Percentiles rank a stretch among this genome's conserved stretches.
These are phyloP conservation scores for Ophidiomyces ophidiicola DNA, from an alignment of 2,329 filamentous ascomycete genomes.

Conservation along the genomic window DNA sequence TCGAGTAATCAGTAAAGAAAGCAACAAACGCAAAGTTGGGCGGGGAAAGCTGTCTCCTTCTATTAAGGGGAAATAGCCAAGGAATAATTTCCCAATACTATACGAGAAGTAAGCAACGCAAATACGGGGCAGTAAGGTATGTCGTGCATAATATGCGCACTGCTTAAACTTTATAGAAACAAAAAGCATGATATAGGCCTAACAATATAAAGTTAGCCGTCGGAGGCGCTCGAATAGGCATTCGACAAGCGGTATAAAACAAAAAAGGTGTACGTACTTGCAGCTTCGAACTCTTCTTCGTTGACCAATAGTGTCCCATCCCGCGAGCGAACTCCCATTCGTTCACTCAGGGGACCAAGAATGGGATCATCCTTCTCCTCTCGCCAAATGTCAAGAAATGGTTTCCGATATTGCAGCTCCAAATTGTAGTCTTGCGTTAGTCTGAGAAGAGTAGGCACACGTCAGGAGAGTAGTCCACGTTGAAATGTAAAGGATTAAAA, in stretches of 20 bases:
- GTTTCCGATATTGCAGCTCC: slow-evolving; percentile 84
- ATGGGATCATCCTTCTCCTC: slow-evolving; percentile 75
- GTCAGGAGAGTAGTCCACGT: neutral
- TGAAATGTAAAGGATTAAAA: slow-evolving; percentile 2
- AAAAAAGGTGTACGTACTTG: slow-evolving; percentile 37
- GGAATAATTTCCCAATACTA: too few relatives aligned
- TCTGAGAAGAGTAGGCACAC: slow-evolving; percentile 18
- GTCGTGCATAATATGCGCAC: too few relatives aligned
- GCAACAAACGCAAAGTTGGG: too few relatives aligned
- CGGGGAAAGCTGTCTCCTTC: too few relatives aligned
- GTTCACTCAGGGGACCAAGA: slow-evolving; percentile 72
- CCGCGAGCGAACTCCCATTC: slow-evolving; percentile 82
- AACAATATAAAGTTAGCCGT: neutral
- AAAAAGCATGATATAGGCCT: slow-evolving; percentile 83
- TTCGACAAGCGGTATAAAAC: neutral
- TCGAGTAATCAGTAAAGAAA: too few relatives aligned
- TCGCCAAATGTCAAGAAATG: slow-evolving; percentile 83
- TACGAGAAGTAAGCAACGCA: too few relatives aligned
- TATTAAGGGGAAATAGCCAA: too few relatives aligned
- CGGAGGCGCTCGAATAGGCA: too few relatives aligned
- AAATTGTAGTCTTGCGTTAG: slow-evolving; percentile 94
- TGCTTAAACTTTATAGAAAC: slow-evolving; percentile 83
- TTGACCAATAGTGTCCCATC: slow-evolving; percentile 57
- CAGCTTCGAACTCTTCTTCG: slow-evolving; percentile 83
- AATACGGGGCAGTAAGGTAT: too few relatives aligned